A percentile compares a stretch with the other conserved stretches of the same genome.
phyloP scores from a whole-genome alignment of 1,284 basidiomycete species.

The Cryptococcus sp. region DNA sequence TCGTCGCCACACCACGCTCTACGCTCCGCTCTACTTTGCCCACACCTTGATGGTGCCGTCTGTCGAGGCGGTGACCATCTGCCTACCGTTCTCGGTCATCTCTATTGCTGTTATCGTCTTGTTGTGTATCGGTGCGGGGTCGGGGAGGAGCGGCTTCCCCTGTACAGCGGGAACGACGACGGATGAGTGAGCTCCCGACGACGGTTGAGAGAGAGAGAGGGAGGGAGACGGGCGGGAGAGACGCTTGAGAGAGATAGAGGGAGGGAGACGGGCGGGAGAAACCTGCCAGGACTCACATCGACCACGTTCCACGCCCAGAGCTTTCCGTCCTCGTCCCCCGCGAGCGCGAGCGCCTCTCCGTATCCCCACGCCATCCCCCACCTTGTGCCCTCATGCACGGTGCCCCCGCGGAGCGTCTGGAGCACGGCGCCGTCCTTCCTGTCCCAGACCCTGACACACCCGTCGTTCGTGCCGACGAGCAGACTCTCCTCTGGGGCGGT shows the following conservation, averaged over 20 bases:
- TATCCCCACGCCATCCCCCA: slow-evolving; percentile 79
- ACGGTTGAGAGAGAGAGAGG: not conserved
- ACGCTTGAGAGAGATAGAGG: not conserved
- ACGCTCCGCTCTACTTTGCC: slow-evolving; percentile 7
- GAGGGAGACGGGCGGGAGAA: not conserved
- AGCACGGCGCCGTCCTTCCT: slow-evolving; percentile 71
- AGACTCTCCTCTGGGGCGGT: slow-evolving; percentile 65
- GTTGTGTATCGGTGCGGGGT: slow-evolving; percentile 68
- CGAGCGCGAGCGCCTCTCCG: slow-evolving; percentile 74
- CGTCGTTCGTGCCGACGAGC: slow-evolving; percentile 72
- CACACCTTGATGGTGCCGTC: slow-evolving; percentile 45
- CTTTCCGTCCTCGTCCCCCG: slow-evolving; percentile 83
- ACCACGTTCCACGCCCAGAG: slow-evolving; percentile 92
- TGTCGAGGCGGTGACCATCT: slow-evolving; percentile 68
- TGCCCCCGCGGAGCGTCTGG: slow-evolving; percentile 77
- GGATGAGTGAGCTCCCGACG: slow-evolving; percentile 1
- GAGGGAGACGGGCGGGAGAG: not conserved
- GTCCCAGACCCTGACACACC: slow-evolving; percentile 81
- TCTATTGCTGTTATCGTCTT: slow-evolving; percentile 89
- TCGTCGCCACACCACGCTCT: too few species aligned
- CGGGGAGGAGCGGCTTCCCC: slow-evolving; percentile 64
- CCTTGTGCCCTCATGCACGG: slow-evolving; percentile 55
- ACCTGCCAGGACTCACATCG: slow-evolving; percentile 65
- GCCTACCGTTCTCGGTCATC: slow-evolving; percentile 72
- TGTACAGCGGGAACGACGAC: too few species aligned